These are phyloP conservation scores for Moniliella sp. DNA, from an alignment of 1,284 basidiomycete genomes.

Conservation along the genomic window DNA sequence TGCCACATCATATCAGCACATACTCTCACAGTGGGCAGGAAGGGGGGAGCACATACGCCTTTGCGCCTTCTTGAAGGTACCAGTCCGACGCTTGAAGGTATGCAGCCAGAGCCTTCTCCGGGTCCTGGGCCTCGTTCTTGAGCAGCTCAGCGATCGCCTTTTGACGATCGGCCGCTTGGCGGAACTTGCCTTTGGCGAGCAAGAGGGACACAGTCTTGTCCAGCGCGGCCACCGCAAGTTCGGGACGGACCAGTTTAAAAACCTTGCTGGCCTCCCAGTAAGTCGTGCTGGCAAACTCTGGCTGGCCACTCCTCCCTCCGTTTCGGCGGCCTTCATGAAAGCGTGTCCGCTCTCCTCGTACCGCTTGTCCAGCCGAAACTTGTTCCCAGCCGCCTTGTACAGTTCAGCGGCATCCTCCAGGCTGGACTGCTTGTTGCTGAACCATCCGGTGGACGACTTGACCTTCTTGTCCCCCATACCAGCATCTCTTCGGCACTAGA, in stretches of 20 bases:
- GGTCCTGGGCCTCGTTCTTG: constrained; percentile 50
- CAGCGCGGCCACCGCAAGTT: constrained; percentile 14
- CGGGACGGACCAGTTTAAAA: constrained; percentile 24
- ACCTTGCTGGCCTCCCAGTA: constrained; percentile 31
- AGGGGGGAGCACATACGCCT: constrained; percentile 54
- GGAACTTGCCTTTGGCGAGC: constrained; percentile 66
- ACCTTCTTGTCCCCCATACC: constrained; percentile 82
- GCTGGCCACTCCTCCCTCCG: constrained; percentile 24
- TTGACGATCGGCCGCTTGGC: constrained; percentile 90
- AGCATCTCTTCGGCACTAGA: constrained; percentile 40
- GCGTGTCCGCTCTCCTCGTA: constrained; percentile 69
- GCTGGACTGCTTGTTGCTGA: constrained; percentile 17
- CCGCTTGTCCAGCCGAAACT: constrained; percentile 77
- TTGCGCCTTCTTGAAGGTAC: constrained; percentile 88
- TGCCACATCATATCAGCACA: no score
- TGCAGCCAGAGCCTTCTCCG: constrained; percentile 64
- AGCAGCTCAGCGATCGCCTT: constrained; percentile 69
- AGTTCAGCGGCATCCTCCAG: constrained; percentile 70
- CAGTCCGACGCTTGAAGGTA: constrained; percentile 84
- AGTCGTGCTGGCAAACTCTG: constrained; percentile 31
- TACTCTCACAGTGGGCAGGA: no score
- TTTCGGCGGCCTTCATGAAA: constrained; percentile 27
- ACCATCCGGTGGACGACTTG: constrained; percentile 48
- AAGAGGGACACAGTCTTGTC: no score
- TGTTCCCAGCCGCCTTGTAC: constrained; percentile 78